A percentile compares a stretch with the other conserved stretches of the same genome.
These are phyloP conservation scores for Yarrowia sp. DNA, from an alignment of 805 yeast genomes.

Conservation along the genomic window DNA sequence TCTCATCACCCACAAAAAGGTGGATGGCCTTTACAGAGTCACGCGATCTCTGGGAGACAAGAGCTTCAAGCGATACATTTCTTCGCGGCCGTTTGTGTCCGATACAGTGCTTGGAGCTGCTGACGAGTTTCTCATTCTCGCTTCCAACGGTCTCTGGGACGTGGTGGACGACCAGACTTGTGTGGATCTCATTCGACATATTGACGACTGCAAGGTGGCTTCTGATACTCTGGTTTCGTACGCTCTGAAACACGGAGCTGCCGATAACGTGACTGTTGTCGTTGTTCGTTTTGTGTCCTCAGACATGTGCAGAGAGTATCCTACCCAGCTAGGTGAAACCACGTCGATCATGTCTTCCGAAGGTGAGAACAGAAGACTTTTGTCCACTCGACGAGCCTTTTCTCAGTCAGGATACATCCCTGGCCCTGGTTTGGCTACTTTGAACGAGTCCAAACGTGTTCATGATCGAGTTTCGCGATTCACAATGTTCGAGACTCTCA, in stretches of 20 bases:
- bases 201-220: constrained; percentile 41
- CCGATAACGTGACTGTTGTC: constrained; percentile 44
- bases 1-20: constrained; percentile 47
- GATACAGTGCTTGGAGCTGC: constrained; percentile 60
- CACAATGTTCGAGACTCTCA: constrained; percentile 12
- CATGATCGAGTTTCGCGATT: constrained; percentile 8
- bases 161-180: constrained; percentile 77
- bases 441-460: constrained; percentile 20
- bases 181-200: constrained; percentile 60
- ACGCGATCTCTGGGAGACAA: constrained; percentile 84
- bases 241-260: constrained; percentile 11
- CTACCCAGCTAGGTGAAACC: neutral
- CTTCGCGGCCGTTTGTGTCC: constrained; percentile 74
- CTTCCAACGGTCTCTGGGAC: constrained; percentile 93
- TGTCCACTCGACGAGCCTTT: constrained; percentile 23
- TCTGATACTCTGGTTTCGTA: constrained; percentile 39
- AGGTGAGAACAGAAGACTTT: constrained; percentile 2
- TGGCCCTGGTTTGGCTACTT: constrained; percentile 17
- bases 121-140: constrained; percentile 78
- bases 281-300: constrained; percentile 41
- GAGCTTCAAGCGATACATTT: constrained; percentile 74
- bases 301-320: constrained; percentile 23
- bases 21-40: constrained; percentile 83
- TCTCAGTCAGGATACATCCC: constrained; percentile 36
- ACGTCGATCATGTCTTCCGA: constrained; percentile 6